Evolutionary conservation across 2,329 filamentous ascomycete species (phyloP).

Genomic region (Trichoderma sp.): DNA sequence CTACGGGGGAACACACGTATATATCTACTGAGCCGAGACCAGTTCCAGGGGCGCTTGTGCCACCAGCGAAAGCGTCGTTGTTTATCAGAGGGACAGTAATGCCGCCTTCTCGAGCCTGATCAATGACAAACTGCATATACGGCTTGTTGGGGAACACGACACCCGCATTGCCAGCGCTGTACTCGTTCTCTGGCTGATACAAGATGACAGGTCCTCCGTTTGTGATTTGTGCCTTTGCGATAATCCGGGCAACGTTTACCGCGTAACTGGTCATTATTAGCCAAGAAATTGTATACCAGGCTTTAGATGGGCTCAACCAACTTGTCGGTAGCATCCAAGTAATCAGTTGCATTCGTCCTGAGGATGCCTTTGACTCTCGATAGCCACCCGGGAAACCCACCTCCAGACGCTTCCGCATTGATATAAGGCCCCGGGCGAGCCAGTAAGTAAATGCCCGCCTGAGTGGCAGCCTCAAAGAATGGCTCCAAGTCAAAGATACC

Average conservation of each 20-base stretch:
- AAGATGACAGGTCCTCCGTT: constrained; percentile 80
- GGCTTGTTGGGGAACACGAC: constrained; percentile 63
- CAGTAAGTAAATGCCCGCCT: constrained; percentile 76
- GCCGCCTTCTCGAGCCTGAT: constrained; percentile 67
- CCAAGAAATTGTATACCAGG: not conserved
- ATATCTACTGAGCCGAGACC: constrained; percentile 59
- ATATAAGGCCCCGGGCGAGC: constrained; percentile 74
- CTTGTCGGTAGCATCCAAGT: constrained; percentile 66
- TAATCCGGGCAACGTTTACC: constrained; percentile 61
- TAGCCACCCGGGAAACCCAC: constrained; percentile 80
- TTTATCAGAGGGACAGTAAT: constrained; percentile 74
- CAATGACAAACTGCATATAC: constrained; percentile 71
- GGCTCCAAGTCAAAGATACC: constrained; percentile 72
- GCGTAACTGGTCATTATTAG: constrained; percentile 52
- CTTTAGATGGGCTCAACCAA: constrained; percentile 33
- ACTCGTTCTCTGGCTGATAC: constrained; percentile 82
- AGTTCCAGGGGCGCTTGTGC: constrained; percentile 65
- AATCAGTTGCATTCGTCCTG: constrained; percentile 63
- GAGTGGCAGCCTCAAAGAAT: constrained; percentile 73
- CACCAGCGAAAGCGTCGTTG: constrained; percentile 67
- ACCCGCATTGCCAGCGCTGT: constrained; percentile 52
- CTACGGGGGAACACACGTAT: constrained; percentile 43
- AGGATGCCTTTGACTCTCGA: constrained; percentile 66
- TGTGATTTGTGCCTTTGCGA: constrained; percentile 77
- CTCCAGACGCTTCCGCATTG: constrained; percentile 75